Percentiles rank a stretch among this genome's conserved stretches.
Conservation (phyloP, 169 alveolate species). For the Hepatocystis sp. region DNA sequence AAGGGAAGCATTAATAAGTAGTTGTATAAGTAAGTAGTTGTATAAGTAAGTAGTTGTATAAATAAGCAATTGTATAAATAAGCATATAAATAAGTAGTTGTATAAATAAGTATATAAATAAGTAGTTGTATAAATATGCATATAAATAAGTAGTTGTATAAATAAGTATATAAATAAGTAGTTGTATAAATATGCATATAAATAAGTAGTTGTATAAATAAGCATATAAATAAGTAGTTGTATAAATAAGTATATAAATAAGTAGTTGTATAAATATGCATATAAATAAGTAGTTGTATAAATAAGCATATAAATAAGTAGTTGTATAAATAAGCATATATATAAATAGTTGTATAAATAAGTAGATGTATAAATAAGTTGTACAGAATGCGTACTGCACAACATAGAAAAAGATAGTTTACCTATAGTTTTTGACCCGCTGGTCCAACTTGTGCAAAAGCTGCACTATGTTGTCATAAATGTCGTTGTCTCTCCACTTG, state of each 20-base stretch:
- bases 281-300: slow-evolving; percentile 24
- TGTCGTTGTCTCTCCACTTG: slow-evolving; percentile 89
- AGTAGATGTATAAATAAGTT: no score
- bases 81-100: background rate
- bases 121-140: slow-evolving; percentile 43
- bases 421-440: slow-evolving; percentile 83
- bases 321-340: background rate
- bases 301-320: background rate
- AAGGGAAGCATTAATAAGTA: slow-evolving; percentile 1
- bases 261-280: background rate
- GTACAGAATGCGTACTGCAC: background rate
- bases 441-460: slow-evolving; percentile 84
- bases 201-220: slow-evolving; percentile 28
- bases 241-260: background rate
- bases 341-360: background rate
- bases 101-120: no score
- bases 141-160: background rate
- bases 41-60: background rate
- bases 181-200: background rate
- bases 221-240: background rate
- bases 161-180: background rate
- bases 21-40: background rate
- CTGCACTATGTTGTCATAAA: slow-evolving; percentile 86
- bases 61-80: no score
- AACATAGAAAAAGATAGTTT: background rate